Evolutionary conservation across 441 rosid species (phyloP).

Genomic region (Populus tomentosa): DNA sequence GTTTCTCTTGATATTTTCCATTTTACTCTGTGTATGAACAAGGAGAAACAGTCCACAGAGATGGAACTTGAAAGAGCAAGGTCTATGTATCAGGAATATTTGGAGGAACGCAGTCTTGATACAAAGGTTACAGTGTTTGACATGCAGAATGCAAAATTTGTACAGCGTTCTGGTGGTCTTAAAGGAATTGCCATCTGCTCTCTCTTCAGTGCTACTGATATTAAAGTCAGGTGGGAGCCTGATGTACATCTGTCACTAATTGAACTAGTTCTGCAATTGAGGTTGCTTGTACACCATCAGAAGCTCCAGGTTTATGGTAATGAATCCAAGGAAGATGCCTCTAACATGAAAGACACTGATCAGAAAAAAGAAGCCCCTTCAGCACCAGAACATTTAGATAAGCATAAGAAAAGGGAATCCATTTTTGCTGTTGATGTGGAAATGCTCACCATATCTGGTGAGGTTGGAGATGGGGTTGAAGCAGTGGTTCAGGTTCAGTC

Average conservation of each 20-base stretch:
- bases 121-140: slow-evolving; percentile 70
- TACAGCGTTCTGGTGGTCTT: slow-evolving; percentile 85
- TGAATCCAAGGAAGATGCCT: slow-evolving; percentile 34
- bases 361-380: slow-evolving; percentile 42
- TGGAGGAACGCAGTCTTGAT: slow-evolving; percentile 58
- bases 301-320: slow-evolving; percentile 49
- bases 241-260: slow-evolving; percentile 77
- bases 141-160: slow-evolving; percentile 87
- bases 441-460: slow-evolving; percentile 76
- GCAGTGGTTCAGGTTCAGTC: slow-evolving; percentile 80
- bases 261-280: slow-evolving; percentile 75
- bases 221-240: slow-evolving; percentile 92
- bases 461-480: slow-evolving; percentile 94
- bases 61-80: slow-evolving; percentile 91
- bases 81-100: slow-evolving; percentile 74
- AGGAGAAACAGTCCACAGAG: slow-evolving; percentile 90
- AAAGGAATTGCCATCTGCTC: slow-evolving; percentile 90
- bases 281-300: slow-evolving; percentile 54
- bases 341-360: slow-evolving; percentile 39
- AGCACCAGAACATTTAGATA: slow-evolving; percentile 48
- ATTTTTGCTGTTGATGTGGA: slow-evolving; percentile 98
- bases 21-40: slow-evolving; percentile 66
- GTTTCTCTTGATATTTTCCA: slow-evolving; percentile 78
- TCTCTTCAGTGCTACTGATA: slow-evolving; percentile 93
- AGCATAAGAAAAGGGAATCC: slow-evolving; percentile 78